A percentile compares a stretch with the other conserved stretches of the same genome.
Conservation (phyloP, 1,139 yeast species). For the Schwanniomyces etchellsii region DNA sequence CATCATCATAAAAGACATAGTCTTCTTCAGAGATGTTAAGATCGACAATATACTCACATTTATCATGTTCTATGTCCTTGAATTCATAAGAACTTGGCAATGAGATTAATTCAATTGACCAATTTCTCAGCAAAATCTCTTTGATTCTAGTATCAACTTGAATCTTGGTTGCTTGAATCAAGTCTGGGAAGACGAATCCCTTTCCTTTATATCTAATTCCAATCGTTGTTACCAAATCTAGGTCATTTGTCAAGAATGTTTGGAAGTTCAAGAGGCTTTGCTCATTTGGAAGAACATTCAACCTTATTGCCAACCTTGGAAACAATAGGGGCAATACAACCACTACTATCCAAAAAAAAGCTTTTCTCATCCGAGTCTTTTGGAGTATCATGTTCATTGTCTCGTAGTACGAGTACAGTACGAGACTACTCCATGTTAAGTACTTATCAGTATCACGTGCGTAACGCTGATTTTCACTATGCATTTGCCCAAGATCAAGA, state of each 20-base stretch:
- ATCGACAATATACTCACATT: conserved; percentile 17
- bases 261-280: conserved; percentile 1
- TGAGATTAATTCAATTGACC: conserved; percentile 16
- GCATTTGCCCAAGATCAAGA: too few relatives aligned
- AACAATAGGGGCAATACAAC: conserved; percentile 1
- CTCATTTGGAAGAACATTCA: too few relatives aligned
- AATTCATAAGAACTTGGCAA: conserved; percentile 3
- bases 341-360: not conserved
- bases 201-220: conserved; percentile 28
- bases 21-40: conserved; percentile 24
- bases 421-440: too few relatives aligned
- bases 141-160: conserved; percentile 28
- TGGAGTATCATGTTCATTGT: too few relatives aligned
- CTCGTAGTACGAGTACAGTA: too few relatives aligned
- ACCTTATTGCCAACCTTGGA: too few relatives aligned
- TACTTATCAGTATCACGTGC: too few relatives aligned
- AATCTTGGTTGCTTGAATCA: conserved; percentile 34
- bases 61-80: conserved; percentile 2
- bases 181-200: conserved; percentile 44
- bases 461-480: too few relatives aligned
- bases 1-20: conserved; percentile 20
- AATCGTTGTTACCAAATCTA: conserved; percentile 19
- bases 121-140: conserved; percentile 7
- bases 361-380: too few relatives aligned
- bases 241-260: conserved; percentile 8